A percentile compares a stretch with the other conserved stretches of the same genome.
Conservation (phyloP, 495 filamentous ascomycete species). For the Apiosordaria backusii region DNA sequence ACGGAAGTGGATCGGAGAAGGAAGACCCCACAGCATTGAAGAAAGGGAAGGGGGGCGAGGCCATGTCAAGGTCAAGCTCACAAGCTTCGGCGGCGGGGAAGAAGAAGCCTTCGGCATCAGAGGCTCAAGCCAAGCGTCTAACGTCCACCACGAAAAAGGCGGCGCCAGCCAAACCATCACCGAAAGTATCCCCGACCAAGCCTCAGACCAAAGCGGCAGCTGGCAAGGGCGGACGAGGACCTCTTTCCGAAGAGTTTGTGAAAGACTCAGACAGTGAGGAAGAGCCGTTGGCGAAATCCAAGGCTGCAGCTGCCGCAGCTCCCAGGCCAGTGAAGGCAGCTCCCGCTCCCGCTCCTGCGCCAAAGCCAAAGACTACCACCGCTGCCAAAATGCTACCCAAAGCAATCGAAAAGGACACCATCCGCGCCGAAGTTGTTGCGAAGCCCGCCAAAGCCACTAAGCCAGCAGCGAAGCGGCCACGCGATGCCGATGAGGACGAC, state of each 20-base stretch:
- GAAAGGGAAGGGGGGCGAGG: constrained; percentile 46
- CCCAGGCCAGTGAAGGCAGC: constrained; percentile 34
- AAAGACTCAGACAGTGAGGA: constrained; percentile 63
- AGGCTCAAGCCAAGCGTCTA: constrained; percentile 59
- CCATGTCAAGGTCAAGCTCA: constrained; percentile 53
- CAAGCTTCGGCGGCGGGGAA: constrained; percentile 48
- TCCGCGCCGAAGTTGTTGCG: constrained; percentile 31
- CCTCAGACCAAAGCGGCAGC: constrained; percentile 24
- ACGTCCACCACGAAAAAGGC: constrained; percentile 54
- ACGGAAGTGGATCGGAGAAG: constrained; percentile 55
- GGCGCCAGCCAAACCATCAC: constrained; percentile 27
- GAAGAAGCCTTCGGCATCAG: constrained; percentile 60
- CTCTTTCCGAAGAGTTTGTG: constrained; percentile 66
- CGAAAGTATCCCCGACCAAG: constrained; percentile 36
- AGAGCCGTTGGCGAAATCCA: constrained; percentile 39
- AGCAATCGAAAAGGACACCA: constrained; percentile 28
- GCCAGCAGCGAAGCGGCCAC: constrained; percentile 35
- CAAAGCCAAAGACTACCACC: constrained; percentile 20
- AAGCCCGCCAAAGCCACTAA: constrained; percentile 31
- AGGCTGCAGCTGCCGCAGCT: constrained; percentile 25
- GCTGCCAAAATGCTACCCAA: constrained; percentile 12
- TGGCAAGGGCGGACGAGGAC: constrained; percentile 20
- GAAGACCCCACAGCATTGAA: constrained; percentile 27
- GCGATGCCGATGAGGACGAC: constrained; percentile 45
- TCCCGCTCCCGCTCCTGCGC: constrained; percentile 2